Percentiles rank a stretch among this genome's conserved stretches.
phyloP scores from a whole-genome alignment of 371 early-diverging fungal genomes.

The Cladochytrium tenue region DNA sequence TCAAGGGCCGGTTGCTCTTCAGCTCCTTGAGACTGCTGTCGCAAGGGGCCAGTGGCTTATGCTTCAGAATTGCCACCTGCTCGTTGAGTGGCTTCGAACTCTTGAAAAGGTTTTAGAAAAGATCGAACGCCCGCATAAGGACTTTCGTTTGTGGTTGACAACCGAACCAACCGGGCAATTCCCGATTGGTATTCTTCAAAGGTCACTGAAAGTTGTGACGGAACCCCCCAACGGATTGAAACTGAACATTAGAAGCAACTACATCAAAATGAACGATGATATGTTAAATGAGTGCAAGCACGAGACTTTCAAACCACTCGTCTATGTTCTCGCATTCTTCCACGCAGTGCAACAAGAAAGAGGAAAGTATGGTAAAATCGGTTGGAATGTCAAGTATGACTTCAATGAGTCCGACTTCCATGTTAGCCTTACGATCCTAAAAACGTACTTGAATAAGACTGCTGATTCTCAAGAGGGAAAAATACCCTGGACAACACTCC shows the following conservation, averaged over 20 bases:
- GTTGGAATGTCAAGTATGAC: slow-evolving; percentile 66
- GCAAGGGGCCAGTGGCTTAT: slow-evolving; percentile 65
- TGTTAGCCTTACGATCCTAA: slow-evolving; percentile 50
- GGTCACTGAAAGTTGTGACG: slow-evolving; percentile 67
- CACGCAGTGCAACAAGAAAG: slow-evolving; percentile 68
- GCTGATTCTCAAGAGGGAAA: slow-evolving; percentile 43
- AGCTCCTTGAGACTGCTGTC: slow-evolving; percentile 61
- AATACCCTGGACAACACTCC: slow-evolving; percentile 62
- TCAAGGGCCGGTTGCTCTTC: slow-evolving; percentile 64
- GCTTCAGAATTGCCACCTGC: slow-evolving; percentile 64
- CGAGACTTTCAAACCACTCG: slow-evolving; percentile 53
- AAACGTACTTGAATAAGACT: slow-evolving; percentile 58
- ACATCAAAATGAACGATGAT: slow-evolving; percentile 55
- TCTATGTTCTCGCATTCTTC: slow-evolving; percentile 61
- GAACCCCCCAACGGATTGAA: slow-evolving; percentile 66
- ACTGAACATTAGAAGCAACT: slow-evolving; percentile 57
- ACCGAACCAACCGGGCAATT: slow-evolving; percentile 60
- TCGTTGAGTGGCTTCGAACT: slow-evolving; percentile 56
- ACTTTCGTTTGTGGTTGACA: slow-evolving; percentile 64
- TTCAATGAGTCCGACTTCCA: slow-evolving; percentile 67
- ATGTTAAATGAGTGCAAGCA: slow-evolving; percentile 49
- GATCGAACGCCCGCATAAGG: slow-evolving; percentile 61
- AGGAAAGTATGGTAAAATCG: slow-evolving; percentile 63
- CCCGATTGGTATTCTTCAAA: slow-evolving; percentile 63
- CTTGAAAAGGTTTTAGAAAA: slow-evolving; percentile 63